Base-by-base conservation (phyloP, 192 early-diverging fungal genomes). In the Umbelopsis isabellina region DNA sequence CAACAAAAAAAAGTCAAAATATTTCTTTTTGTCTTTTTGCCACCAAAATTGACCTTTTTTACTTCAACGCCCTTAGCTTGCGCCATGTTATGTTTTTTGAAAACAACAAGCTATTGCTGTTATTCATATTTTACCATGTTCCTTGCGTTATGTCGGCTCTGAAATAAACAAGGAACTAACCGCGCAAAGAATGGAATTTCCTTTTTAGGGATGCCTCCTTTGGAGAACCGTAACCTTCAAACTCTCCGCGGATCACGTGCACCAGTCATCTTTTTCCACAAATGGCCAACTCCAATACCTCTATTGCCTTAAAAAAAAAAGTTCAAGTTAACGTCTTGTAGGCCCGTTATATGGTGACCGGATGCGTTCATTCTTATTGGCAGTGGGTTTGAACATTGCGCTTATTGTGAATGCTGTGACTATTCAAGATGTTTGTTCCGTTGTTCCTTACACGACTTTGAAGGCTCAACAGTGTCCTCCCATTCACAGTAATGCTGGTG, bases 101-200 rank as follows among this genome's bases (percentile, higher is more conserved):
- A 41, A 41, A 41, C 7, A 9, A 4, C 6, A 41, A 9, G 1
- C 37, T 41, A 9, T 41, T 5, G 6, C 5, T 41, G 10, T 6
- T 41, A 2, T 41, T 3, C 3, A 41, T 41, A 5, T 1, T 1
- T 9, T 10, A 41, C 0, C 6, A 41, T 41, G 37, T 33, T 4
- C 12, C 30, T 35, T 35, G 10, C 13, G 18, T 33, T 8, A 7
- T 18, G 2, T 0, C 55, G 1, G 27, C 27, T 61, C 37, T 61
- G 30, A 61, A 35, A 37, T 30, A 35, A 33, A 7, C 2, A 61
- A 61, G 55, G 55, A 61, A 53, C 51, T 4, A 53, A 53, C 12
- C 21, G 27, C 12, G 55, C 55, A 61, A 61, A 61, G 55, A 61
- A 61, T 61, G 30, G 55, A 61, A 61, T 61, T 61, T 4, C 55